A percentile compares a stretch with the other conserved stretches of the same genome.
Evolutionary conservation across 345 rosid genomes (phyloP).

Genomic region (Capsella bursapastoris): DNA sequence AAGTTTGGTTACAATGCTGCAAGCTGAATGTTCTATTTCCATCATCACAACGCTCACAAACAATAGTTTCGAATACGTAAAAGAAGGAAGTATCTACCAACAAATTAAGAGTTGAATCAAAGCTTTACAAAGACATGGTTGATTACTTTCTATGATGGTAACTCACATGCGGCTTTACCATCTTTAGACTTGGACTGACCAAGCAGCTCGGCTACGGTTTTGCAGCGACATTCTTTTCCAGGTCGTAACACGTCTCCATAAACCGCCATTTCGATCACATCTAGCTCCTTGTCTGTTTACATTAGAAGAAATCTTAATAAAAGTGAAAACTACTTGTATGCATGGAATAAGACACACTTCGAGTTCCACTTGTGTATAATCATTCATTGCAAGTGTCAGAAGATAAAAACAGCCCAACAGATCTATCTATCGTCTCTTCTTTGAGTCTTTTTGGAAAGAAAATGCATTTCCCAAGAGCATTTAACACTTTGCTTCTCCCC

Average conservation of each 20-base stretch:
- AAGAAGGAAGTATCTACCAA: constrained; percentile 6
- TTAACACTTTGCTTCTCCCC: constrained; percentile 32
- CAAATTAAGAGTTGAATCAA: constrained; percentile 8
- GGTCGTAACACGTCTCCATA: constrained; percentile 90
- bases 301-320: not conserved
- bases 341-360: not conserved
- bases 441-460: constrained; percentile 28
- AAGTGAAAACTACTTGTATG: not conserved
- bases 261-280: constrained; percentile 94
- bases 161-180: constrained; percentile 64
- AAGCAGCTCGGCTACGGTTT: constrained; percentile 82
- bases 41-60: constrained; percentile 6
- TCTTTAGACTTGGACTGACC: constrained; percentile 80
- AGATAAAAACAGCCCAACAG: not conserved
- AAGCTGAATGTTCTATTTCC: not conserved
- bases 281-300: constrained; percentile 81
- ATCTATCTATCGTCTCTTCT: not conserved
- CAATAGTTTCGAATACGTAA: constrained; percentile 20
- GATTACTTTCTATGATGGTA: constrained; percentile 51
- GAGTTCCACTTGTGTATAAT: constrained; percentile 4
- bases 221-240: constrained; percentile 92
- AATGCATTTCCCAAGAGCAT: constrained; percentile 31
- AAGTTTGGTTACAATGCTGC: not conserved
- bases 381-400: constrained; percentile 26
- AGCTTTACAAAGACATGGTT: constrained; percentile 28